These are phyloP conservation scores for Phlebiopsis flavidoalba DNA, from an alignment of 768 basidiomycete genomes.

Conservation along the genomic window DNA sequence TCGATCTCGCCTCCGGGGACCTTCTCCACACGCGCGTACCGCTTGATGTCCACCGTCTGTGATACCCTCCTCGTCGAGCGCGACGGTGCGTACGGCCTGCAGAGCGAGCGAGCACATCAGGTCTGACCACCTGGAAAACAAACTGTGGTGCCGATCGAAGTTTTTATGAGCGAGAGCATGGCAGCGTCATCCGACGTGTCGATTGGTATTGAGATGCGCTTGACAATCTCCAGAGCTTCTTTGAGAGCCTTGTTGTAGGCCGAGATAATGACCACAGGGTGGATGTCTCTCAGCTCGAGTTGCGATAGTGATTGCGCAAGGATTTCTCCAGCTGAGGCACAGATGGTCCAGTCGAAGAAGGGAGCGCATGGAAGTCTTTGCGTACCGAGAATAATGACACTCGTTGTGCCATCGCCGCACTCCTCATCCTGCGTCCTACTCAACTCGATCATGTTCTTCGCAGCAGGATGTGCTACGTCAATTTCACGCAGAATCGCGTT, in stretches of 20 bases:
- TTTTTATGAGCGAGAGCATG: constrained; percentile 97
- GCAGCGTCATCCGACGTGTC: constrained; percentile 78
- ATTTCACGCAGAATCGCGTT: constrained; percentile 98
- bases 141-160: constrained; percentile 98
- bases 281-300: constrained; percentile 92
- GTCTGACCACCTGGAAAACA: constrained; percentile 91
- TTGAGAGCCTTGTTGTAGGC: constrained; percentile 96
- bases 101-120: constrained; percentile 96
- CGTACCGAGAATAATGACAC: constrained; percentile 94
- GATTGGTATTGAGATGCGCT: constrained; percentile 85
- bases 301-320: constrained; percentile 91
- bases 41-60: constrained; percentile 97
- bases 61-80: constrained; percentile 66
- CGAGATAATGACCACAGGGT: constrained; percentile 97
- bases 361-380: not conserved
- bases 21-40: constrained; percentile 97
- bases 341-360: not conserved
- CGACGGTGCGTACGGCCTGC: constrained; percentile 86
- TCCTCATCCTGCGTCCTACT: constrained; percentile 98
- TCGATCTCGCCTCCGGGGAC: constrained; percentile 98
- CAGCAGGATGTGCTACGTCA: constrained; percentile 97
- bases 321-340: constrained; percentile 82
- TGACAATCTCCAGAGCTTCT: constrained; percentile 85
- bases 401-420: constrained; percentile 97
- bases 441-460: constrained; percentile 99